phyloP scores from a whole-genome alignment of 2,329 filamentous ascomycete species.

The Aureobasidium sp. region DNA sequence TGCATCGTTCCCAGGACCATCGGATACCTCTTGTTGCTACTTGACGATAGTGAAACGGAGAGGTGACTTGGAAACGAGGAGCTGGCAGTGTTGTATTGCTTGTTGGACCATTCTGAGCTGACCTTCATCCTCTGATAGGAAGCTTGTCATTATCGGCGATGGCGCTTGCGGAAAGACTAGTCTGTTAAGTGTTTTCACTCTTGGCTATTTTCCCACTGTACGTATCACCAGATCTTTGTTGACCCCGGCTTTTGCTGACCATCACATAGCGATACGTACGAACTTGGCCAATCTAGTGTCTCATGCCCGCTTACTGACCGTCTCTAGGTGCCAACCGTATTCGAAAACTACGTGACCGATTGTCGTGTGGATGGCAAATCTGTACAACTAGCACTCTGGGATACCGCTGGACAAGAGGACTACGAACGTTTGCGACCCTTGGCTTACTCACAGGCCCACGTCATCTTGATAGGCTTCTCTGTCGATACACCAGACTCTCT shows the following conservation, averaged over 20 bases:
- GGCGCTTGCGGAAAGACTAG: slow-evolving; percentile 98
- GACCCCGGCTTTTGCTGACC: neutral
- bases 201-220: slow-evolving; percentile 96
- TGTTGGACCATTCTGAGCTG: neutral
- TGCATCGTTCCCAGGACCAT: neutral
- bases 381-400: slow-evolving; percentile 96
- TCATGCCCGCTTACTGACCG: neutral
- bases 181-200: slow-evolving; percentile 91
- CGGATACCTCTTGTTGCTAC: neutral
- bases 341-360: slow-evolving; percentile 99
- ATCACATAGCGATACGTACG: slow-evolving; percentile 18
- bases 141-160: slow-evolving; percentile 93
- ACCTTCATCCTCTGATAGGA: slow-evolving; percentile 49
- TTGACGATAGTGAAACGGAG: neutral
- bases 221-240: slow-evolving; percentile 36
- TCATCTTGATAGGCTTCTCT: slow-evolving; percentile 92
- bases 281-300: neutral
- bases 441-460: slow-evolving; percentile 94
- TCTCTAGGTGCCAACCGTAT: slow-evolving; percentile 77
- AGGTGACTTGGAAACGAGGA: neutral
- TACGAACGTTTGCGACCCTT: slow-evolving; percentile 92
- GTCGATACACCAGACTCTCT: slow-evolving; percentile 92
- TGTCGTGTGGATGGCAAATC: slow-evolving; percentile 97
- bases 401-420: slow-evolving; percentile 99
- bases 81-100: neutral